phyloP scores from a whole-genome alignment of 331 rosid genomes.

The Erythrophleum ivorense region DNA sequence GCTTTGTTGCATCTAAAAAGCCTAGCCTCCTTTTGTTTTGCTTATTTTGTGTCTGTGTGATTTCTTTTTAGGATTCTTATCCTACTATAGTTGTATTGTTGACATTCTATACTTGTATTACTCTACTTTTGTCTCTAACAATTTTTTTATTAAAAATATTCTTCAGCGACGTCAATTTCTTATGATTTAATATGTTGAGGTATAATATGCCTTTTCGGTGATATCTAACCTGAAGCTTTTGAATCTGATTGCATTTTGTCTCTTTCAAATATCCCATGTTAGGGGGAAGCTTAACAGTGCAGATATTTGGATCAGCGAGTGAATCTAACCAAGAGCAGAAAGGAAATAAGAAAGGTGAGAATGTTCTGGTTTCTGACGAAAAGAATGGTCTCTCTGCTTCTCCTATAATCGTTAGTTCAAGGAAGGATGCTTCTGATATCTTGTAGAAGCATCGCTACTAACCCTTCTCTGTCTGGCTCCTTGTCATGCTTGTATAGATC shows the following conservation, averaged over 20 bases:
- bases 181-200: not conserved
- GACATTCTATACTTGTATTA: too few species aligned
- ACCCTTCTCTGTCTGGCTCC: not conserved
- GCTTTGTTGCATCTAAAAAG: too few species aligned
- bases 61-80: too few species aligned
- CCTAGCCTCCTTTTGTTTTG: too few species aligned
- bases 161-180: not conserved
- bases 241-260: not conserved
- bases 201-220: not conserved
- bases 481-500: not conserved
- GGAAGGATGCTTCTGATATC: conserved; percentile 50
- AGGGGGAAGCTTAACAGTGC: conserved; percentile 80
- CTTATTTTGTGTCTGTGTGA: too few species aligned
- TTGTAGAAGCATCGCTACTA: conserved; percentile 15
- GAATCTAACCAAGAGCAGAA: conserved; percentile 42
- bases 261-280: not conserved
- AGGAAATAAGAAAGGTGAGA: conserved; percentile 40
- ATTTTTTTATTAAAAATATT: too few species aligned
- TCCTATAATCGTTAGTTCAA: conserved; percentile 45
- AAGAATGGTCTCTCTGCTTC: conserved; percentile 51
- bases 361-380: conserved; percentile 36
- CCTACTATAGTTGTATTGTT: too few species aligned
- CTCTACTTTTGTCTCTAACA: too few species aligned
- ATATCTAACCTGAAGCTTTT: not conserved
- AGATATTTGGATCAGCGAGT: conserved; percentile 53